These are phyloP conservation scores for Fraxinus sp. DNA, from an alignment of 305 asterid genomes.

Conservation along the genomic window DNA sequence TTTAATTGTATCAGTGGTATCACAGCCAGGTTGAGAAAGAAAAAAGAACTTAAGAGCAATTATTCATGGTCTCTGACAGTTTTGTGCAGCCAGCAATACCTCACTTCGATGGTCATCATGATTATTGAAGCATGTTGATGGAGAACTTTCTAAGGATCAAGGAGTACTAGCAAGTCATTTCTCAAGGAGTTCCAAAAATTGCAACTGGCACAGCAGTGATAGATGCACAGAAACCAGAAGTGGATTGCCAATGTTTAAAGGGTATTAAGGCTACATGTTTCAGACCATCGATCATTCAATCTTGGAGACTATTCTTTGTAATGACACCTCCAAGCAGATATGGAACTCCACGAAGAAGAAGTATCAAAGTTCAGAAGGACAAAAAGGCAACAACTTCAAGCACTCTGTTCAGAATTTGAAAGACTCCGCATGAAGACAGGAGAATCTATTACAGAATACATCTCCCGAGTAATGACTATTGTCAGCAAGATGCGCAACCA, in stretches of 20 bases:
- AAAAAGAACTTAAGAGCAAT: neutral
- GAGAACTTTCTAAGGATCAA: too few species aligned
- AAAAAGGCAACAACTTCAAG: too few species aligned
- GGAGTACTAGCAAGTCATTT: too few species aligned
- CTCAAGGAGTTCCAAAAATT: too few species aligned
- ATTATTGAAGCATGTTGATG: too few species aligned
- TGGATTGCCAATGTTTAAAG: neutral
- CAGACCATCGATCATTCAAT: neutral
- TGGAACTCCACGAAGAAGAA: neutral
- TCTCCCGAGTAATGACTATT: neutral
- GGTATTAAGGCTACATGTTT: neutral
- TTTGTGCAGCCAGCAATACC: neutral
- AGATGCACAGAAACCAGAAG: neutral
- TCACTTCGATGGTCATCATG: neutral
- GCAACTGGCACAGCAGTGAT: neutral
- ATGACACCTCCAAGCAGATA: neutral
- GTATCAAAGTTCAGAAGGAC: neutral
- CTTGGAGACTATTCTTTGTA: neutral
- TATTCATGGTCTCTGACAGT: neutral
- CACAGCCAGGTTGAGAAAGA: neutral
- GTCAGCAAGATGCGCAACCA: neutral
- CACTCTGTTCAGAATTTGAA: too few species aligned
- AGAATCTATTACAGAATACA: neutral
- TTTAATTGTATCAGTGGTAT: neutral
- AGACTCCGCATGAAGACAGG: neutral